A percentile compares a stretch with the other conserved stretches of the same genome.
phyloP scores from a whole-genome alignment of 1,284 basidiomycete species.

The Wallemia ichthyophaga region DNA sequence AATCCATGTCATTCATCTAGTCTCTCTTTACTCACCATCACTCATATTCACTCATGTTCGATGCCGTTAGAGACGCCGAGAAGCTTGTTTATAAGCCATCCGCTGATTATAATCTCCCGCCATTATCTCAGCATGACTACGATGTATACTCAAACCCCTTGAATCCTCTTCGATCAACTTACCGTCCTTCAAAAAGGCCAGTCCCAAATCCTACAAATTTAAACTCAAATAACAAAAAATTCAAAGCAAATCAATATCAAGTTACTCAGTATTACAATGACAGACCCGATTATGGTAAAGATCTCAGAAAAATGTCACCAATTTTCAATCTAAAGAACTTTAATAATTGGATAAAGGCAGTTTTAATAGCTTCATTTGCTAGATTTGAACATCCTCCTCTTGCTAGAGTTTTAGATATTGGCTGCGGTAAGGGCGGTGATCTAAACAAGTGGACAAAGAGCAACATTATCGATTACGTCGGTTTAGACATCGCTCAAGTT shows the following conservation, averaged over 20 bases:
- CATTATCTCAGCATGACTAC: not conserved
- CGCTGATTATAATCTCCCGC: not conserved
- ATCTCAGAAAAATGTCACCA: slow-evolving; percentile 58
- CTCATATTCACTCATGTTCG: not conserved
- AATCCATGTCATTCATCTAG: not conserved
- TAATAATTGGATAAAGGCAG: slow-evolving; percentile 98
- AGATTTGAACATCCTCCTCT: slow-evolving; percentile 28
- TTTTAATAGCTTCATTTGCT: slow-evolving; percentile 33
- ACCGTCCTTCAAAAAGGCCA: not conserved
- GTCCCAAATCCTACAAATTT: not conserved
- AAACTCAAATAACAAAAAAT: not conserved
- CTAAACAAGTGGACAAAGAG: slow-evolving; percentile 83
- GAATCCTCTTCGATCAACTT: not conserved
- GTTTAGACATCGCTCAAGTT: slow-evolving; percentile 71
- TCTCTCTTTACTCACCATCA: too few species aligned
- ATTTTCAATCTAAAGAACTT: slow-evolving; percentile 90
- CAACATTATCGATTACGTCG: slow-evolving; percentile 45
- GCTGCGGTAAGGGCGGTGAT: slow-evolving; percentile 95
- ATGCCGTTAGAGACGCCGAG: not conserved
- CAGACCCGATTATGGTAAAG: slow-evolving; percentile 62
- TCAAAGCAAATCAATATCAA: not conserved
- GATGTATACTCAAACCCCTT: not conserved
- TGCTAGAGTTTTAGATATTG: slow-evolving; percentile 63
- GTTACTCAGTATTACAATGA: slow-evolving; percentile 29
- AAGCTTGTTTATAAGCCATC: not conserved